Base-by-base conservation (phyloP, 139 green algal species). In the Coelastrella sp. region DNA sequence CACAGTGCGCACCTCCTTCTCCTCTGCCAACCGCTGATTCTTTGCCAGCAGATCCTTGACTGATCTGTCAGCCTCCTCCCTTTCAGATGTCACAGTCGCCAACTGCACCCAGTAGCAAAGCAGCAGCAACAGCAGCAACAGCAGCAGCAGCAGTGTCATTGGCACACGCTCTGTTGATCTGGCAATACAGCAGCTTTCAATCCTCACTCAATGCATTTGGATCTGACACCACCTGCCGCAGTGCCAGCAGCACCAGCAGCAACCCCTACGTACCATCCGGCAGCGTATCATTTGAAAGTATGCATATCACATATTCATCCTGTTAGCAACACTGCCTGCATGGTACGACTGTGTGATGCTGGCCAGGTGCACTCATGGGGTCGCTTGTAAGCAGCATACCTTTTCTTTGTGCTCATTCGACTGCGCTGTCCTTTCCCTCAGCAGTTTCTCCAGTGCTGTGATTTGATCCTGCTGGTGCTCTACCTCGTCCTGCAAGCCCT, bases 21-120 rank as follows among this genome's bases (percentile, higher is more conserved):
- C 91, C 0, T 90, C 73, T 22, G 19, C 14, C 49, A 92, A 63
- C 80, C 81, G 70, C 56, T 87, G 84, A 57, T 70, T 75, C 57
- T 91, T 91, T 10, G 78, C 35, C 0, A 8, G 35, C 65, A 91
- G 25, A 0, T 93, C 91, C 11, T 81, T 81, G 10, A 78, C 85
- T 4, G 84, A 6, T 22, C 66, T 56, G 4, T 93, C 91, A 35
- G 89, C 90, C 78, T 91, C 91, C 63, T 93, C 91, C 61, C 72
- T 82, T 49, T 93, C 91, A 56, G 85, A 9, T n/a, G 80, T 17
- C 17, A 75, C n/a, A 60, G 20, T n/a, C 7, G 58, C 56, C 80
- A 86, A 24, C 80, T 86, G 80, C 80, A 81, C 4, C 8, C 19
- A 24, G 7, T 70, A n/a, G 7, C 70, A 24, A 78, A 19, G 70